Conservation (phyloP, 768 basidiomycete species). For the Rhodosporidiobolus sp. region DNA sequence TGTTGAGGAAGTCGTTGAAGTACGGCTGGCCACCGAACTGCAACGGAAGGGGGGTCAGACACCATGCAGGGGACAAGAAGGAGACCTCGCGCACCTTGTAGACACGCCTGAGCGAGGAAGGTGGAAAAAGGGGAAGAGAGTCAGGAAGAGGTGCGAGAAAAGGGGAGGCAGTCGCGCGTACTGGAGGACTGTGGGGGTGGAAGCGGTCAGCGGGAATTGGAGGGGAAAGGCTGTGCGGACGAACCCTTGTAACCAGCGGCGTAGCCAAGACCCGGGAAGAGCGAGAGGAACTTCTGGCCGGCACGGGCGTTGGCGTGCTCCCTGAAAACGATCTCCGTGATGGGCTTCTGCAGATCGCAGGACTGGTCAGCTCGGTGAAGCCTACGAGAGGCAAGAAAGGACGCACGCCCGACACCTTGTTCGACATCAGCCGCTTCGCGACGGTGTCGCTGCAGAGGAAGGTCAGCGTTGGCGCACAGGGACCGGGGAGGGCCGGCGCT, state of each 20-base stretch:
- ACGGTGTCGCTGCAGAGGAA: slow-evolving; percentile 72
- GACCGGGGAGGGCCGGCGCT: background rate
- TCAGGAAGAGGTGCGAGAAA: background rate
- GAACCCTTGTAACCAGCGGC: slow-evolving; percentile 87
- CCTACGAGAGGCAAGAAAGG: background rate
- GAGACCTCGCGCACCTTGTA: slow-evolving; percentile 33
- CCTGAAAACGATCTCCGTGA: slow-evolving; percentile 79
- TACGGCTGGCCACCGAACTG: slow-evolving; percentile 98
- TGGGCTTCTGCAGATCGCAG: slow-evolving; percentile 39
- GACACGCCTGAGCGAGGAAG: slow-evolving; percentile 28
- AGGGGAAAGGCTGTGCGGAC: background rate
- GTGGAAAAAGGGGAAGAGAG: background rate
- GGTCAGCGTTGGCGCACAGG: background rate
- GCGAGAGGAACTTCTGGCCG: slow-evolving; percentile 68
- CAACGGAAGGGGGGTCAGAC: slow-evolving; percentile 57
- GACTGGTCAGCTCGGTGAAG: background rate
- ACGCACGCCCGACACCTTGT: slow-evolving; percentile 70
- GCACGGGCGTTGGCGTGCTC: slow-evolving; percentile 70
- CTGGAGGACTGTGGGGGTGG: slow-evolving; percentile 39
- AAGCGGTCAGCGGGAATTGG: background rate
- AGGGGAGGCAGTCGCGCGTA: background rate
- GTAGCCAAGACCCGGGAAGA: slow-evolving; percentile 98
- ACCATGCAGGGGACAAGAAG: background rate
- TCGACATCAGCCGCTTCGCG: slow-evolving; percentile 98
- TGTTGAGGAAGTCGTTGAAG: slow-evolving; percentile 86